A percentile compares a stretch with the other conserved stretches of the same genome.
Evolutionary conservation across 2,329 filamentous ascomycete genomes (phyloP).

Genomic region (Aspergillus sp.): DNA sequence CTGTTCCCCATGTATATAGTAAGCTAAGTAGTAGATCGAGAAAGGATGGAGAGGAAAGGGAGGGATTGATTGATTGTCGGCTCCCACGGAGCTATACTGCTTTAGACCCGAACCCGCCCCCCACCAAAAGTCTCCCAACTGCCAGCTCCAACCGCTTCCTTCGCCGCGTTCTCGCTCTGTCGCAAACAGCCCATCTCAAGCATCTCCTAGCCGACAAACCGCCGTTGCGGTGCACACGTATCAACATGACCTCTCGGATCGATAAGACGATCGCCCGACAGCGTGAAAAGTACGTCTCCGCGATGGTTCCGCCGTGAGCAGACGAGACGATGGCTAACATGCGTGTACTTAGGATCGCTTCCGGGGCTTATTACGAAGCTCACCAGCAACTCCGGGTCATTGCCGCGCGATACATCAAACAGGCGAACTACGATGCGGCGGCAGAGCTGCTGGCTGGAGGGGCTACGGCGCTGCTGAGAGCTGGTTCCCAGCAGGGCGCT

Average conservation of each 20-base stretch:
- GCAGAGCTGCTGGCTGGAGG: slow-evolving; percentile 84
- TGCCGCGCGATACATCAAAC: slow-evolving; percentile 88
- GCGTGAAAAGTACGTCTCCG: slow-evolving; percentile 65
- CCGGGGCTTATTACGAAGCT: slow-evolving; percentile 95
- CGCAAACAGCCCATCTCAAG: too few relatives aligned
- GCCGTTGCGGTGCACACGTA: slow-evolving; percentile 1
- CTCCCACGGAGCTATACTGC: not conserved
- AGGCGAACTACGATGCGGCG: slow-evolving; percentile 77
- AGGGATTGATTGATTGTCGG: not conserved
- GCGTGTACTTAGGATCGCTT: slow-evolving; percentile 63
- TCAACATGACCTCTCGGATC: slow-evolving; percentile 49
- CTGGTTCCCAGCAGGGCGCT: slow-evolving; percentile 72
- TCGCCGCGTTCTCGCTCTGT: not conserved
- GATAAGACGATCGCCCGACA: slow-evolving; percentile 73
- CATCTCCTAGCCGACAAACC: not conserved
- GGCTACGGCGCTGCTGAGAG: slow-evolving; percentile 71
- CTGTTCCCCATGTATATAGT: not conserved
- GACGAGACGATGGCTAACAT: slow-evolving; percentile 12
- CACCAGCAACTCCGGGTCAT: slow-evolving; percentile 98
- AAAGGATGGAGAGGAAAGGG: not conserved
- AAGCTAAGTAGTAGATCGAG: not conserved
- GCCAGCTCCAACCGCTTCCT: not conserved
- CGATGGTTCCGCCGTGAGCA: not conserved
- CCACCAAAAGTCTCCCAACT: slow-evolving; percentile 16
- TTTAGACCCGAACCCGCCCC: slow-evolving; percentile 10